A percentile compares a stretch with the other conserved stretches of the same genome.
Conservation (phyloP, 176 grass and related monocot species). For the Tillandsia leiboldiana region DNA sequence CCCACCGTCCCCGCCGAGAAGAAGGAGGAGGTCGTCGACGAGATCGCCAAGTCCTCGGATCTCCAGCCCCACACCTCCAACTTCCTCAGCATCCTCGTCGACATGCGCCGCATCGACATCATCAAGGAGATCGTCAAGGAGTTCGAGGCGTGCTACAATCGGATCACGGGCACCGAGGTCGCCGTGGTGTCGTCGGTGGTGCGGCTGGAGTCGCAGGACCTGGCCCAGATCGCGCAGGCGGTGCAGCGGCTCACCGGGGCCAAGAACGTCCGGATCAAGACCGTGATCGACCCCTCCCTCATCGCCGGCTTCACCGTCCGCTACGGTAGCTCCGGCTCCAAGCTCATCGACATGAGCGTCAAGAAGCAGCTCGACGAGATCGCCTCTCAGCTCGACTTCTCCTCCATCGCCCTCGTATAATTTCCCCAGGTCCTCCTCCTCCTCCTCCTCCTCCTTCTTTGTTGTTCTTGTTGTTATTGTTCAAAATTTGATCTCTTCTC, state of each 20-base stretch:
- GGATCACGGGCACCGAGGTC: constrained; percentile 60
- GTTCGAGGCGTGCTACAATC: constrained; percentile 75
- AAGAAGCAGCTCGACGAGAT: constrained; percentile 88
- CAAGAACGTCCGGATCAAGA: constrained; percentile 77
- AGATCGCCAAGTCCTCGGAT: constrained; percentile 45
- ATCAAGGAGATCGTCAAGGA: constrained; percentile 56
- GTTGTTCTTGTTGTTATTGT: too few species aligned
- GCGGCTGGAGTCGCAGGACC: constrained; percentile 59
- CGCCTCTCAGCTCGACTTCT: constrained; percentile 42
- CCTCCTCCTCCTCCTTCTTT: too few species aligned
- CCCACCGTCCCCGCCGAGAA: constrained; percentile 48
- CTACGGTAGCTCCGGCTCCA: constrained; percentile 56
- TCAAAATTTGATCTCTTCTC: too few species aligned
- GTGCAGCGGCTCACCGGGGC: constrained; percentile 61
- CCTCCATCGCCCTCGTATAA: constrained; percentile 29
- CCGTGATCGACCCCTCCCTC: constrained; percentile 50
- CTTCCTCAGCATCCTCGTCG: constrained; percentile 77
- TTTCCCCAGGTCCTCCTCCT: background rate
- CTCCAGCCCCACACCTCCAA: constrained; percentile 58
- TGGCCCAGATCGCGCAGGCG: constrained; percentile 73
- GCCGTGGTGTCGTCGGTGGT: constrained; percentile 83
- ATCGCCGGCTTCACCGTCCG: constrained; percentile 86
- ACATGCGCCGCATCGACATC: constrained; percentile 40
- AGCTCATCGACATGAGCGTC: constrained; percentile 80
- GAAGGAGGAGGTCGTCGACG: constrained; percentile 51